A percentile compares a stretch with the other conserved stretches of the same genome.
Evolutionary conservation across 441 rosid species (phyloP).

Genomic region (Melastoma candidum): DNA sequence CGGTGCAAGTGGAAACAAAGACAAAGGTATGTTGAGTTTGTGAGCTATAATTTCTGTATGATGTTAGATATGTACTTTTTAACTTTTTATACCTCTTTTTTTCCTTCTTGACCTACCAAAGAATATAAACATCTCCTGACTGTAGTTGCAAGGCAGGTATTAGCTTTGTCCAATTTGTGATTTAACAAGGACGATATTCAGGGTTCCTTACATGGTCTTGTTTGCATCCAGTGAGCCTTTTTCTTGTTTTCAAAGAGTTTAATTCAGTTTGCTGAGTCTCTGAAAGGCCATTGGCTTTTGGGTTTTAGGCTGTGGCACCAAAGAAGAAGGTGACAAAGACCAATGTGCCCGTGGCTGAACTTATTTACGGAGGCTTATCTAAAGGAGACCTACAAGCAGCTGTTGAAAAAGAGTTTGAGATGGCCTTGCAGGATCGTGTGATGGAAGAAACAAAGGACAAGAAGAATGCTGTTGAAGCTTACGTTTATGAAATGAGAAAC

Average conservation of each 20-base stretch:
- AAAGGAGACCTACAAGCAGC: slow-evolving; percentile 72
- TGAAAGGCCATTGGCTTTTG: not conserved
- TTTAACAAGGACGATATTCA: too few species aligned
- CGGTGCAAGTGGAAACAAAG: slow-evolving; percentile 83
- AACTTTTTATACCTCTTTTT: not conserved
- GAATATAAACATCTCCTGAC: too few species aligned
- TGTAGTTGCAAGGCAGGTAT: not conserved
- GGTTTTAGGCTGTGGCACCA: slow-evolving; percentile 54
- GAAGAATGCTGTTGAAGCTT: slow-evolving; percentile 95
- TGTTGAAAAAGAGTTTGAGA: slow-evolving; percentile 87
- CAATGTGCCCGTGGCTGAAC: slow-evolving; percentile 59
- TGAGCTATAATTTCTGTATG: not conserved
- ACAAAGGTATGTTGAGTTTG: slow-evolving; percentile 36
- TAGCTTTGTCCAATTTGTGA: not conserved
- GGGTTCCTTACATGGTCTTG: too few species aligned
- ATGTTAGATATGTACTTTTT: not conserved
- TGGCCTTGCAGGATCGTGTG: slow-evolving; percentile 94
- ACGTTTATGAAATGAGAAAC: slow-evolving; percentile 95
- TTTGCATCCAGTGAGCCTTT: not conserved
- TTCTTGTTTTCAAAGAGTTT: slow-evolving; percentile 1
- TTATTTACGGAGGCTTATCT: slow-evolving; percentile 60
- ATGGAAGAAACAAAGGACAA: slow-evolving; percentile 96
- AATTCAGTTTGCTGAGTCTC: not conserved
- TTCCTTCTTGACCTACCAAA: not conserved
- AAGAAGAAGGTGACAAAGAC: slow-evolving; percentile 89